These are phyloP conservation scores for Apiotrichum montevideense DNA, from an alignment of 1,284 basidiomycete species.

Conservation along the genomic window DNA sequence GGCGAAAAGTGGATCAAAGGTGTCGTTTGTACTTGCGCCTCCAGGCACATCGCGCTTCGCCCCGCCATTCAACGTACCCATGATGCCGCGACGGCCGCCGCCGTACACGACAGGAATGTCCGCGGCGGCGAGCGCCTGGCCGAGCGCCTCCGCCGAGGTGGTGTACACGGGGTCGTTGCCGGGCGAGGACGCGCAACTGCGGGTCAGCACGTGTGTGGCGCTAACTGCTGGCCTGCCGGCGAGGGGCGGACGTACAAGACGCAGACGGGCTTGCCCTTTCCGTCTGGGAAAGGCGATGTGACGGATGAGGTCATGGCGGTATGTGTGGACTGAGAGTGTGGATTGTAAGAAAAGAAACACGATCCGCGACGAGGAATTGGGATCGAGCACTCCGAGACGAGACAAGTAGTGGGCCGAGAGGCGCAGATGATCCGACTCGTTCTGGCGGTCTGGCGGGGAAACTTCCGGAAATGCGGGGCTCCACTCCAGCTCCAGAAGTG, in stretches of 20 bases:
- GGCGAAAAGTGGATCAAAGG: too few species aligned
- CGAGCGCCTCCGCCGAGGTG: constrained; percentile 68
- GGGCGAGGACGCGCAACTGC: constrained; percentile 62
- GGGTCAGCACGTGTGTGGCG: not conserved
- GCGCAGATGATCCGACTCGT: too few species aligned
- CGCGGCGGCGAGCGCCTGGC: constrained; percentile 61
- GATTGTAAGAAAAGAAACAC: not conserved
- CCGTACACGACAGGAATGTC: constrained; percentile 73
- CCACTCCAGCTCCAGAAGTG: too few species aligned
- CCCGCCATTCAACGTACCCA: constrained; percentile 52
- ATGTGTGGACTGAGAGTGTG: not conserved
- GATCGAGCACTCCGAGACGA: too few species aligned
- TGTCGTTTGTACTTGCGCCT: too few species aligned
- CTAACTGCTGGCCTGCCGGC: not conserved
- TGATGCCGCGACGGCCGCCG: constrained; percentile 73
- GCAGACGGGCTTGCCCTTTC: constrained; percentile 38
- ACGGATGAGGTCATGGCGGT: not conserved
- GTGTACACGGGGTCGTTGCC: constrained; percentile 60
- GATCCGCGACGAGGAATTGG: not conserved
- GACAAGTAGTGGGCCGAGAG: too few species aligned
- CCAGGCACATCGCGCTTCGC: too few species aligned
- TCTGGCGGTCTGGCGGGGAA: too few species aligned
- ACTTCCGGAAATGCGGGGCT: too few species aligned
- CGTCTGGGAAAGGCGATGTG: constrained; percentile 18
- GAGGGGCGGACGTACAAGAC: constrained; percentile 35